Evolutionary conservation across 2,329 filamentous ascomycete species (phyloP).

Genomic region (Thielaviopsis ethacetica): DNA sequence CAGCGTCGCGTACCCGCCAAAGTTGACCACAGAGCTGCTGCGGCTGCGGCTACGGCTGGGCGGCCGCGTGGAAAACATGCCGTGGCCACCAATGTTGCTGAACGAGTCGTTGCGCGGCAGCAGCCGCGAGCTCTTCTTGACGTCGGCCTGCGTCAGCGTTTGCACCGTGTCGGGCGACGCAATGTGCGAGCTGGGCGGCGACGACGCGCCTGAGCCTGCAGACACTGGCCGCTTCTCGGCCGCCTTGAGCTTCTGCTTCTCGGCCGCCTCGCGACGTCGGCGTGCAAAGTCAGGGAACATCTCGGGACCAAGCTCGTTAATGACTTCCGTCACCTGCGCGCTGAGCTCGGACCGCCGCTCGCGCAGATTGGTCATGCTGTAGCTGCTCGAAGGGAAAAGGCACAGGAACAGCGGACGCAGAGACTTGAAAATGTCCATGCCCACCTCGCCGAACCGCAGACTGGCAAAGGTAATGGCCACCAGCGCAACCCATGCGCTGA

Average conservation of each 20-base stretch:
- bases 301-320: constrained; percentile 89
- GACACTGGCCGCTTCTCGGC: constrained; percentile 21
- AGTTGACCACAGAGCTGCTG: constrained; percentile 6
- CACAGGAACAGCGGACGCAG: constrained; percentile 74
- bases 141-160: constrained; percentile 30
- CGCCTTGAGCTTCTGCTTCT: constrained; percentile 8
- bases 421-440: constrained; percentile 97
- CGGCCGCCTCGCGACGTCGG: constrained; percentile 48
- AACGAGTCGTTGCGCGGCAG: constrained; percentile 84
- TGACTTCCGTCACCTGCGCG: constrained; percentile 70
- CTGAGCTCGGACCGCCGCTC: constrained; percentile 57
- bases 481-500: constrained; percentile 65
- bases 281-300: constrained; percentile 94
- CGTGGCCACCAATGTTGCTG: constrained; percentile 71
- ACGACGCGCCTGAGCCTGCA: constrained; percentile 12
- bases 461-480: constrained; percentile 82
- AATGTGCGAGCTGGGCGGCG: constrained; percentile 21
- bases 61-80: constrained; percentile 79
- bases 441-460: constrained; percentile 89
- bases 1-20: constrained; percentile 48
- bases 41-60: constrained; percentile 61
- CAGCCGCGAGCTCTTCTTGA: constrained; percentile 34
- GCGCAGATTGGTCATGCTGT: constrained; percentile 66
- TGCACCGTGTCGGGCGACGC: constrained; percentile 24
- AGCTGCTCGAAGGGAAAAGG: constrained; percentile 68